Percentiles rank a stretch among this genome's conserved stretches.
Evolutionary conservation across 176 grass and related monocot genomes (phyloP).

Genomic region (Aechmea fasciata): DNA sequence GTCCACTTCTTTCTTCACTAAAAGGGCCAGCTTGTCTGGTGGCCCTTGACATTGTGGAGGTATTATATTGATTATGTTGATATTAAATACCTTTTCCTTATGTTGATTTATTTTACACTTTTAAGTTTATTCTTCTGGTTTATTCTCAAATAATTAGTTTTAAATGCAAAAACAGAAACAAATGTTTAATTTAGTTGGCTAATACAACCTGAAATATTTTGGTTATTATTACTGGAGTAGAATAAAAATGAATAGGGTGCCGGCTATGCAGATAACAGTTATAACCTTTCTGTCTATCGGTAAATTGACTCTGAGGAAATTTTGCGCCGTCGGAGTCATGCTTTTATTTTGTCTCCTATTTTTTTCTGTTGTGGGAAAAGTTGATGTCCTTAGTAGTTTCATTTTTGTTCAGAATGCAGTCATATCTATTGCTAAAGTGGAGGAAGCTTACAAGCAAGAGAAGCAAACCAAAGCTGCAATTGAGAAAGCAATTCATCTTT

Average conservation of each 20-base stretch:
- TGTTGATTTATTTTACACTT: no score
- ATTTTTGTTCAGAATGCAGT: constrained; percentile 41
- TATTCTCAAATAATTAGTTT: no score
- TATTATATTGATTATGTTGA: constrained; percentile 24
- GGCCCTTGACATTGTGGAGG: constrained; percentile 75
- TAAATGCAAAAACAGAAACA: no score
- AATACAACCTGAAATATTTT: no score
- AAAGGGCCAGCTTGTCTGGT: constrained; percentile 66
- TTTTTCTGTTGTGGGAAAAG: neutral
- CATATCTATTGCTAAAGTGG: constrained; percentile 63
- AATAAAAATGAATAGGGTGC: neutral
- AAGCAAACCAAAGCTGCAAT: constrained; percentile 61
- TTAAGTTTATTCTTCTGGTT: no score
- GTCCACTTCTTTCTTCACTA: constrained; percentile 69
- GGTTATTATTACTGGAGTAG: no score
- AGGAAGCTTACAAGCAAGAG: constrained; percentile 81
- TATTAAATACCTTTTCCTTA: neutral
- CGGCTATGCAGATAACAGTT: no score
- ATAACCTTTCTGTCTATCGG: no score
- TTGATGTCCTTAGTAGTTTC: neutral
- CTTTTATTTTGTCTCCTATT: neutral
- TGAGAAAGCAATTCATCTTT: constrained; percentile 53
- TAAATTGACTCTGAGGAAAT: no score
- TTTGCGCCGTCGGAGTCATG: no score
- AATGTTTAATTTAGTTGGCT: no score